Percentiles rank a stretch among this genome's conserved stretches.
phyloP scores from a whole-genome alignment of 2,329 filamentous ascomycete species.

The Exophiala spinifera region DNA sequence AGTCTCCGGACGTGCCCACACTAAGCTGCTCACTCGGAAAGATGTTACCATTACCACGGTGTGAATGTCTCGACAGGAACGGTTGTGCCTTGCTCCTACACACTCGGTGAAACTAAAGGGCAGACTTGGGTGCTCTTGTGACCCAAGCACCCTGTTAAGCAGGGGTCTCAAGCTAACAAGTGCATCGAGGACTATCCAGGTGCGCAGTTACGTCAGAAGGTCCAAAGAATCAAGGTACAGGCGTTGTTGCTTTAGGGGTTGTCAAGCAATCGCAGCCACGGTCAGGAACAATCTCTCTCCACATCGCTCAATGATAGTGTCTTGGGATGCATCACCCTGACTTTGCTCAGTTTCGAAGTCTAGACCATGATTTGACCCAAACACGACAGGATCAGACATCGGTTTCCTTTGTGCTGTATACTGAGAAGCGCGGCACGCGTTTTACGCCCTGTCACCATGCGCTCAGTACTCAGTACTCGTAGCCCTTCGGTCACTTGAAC shows the following conservation, averaged over 20 bases:
- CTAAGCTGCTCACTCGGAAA: not conserved
- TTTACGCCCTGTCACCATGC: no score
- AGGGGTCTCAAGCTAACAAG: no score
- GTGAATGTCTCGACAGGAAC: not conserved
- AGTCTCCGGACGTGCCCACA: not conserved
- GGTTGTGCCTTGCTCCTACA: not conserved
- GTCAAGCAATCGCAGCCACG: not conserved
- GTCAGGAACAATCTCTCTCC: not conserved
- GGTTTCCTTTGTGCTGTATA: no score
- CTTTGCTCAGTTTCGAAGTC: not conserved
- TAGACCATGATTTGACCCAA: not conserved
- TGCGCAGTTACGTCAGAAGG: not conserved
- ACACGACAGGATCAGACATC: not conserved
- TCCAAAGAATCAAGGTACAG: not conserved
- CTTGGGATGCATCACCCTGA: no score
- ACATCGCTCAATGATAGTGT: no score
- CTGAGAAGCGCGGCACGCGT: no score
- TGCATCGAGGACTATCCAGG: no score
- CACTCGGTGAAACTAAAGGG: not conserved
- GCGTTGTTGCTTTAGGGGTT: not conserved
- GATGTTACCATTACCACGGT: not conserved
- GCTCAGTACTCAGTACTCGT: not conserved
- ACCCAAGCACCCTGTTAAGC: no score
- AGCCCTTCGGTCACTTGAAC: no score
- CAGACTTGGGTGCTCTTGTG: not conserved